Evolutionary conservation across 345 rosid genomes (phyloP).

Genomic region (Hibiscus syriacus): DNA sequence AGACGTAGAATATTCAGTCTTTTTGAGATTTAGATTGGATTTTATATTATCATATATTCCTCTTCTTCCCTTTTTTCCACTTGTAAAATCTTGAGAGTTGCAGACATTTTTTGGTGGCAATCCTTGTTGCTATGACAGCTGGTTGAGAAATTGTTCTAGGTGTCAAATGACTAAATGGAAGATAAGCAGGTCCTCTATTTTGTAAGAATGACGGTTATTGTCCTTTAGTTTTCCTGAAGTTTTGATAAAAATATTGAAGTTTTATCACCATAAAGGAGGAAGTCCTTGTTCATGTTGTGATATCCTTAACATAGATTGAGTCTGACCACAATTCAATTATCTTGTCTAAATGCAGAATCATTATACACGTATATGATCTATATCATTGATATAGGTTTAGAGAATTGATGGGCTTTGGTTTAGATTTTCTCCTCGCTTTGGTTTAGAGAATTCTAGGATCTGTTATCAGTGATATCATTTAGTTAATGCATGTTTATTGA

Average conservation of each 20-base stretch:
- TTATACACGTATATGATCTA: no score
- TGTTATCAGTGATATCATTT: conserved; percentile 3
- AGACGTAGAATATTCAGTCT: conserved; percentile 1
- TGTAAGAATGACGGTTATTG: no score
- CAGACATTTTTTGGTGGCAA: conserved; percentile 20
- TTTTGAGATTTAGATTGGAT: conserved; percentile 9
- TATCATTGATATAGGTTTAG: not conserved
- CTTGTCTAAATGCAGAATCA: not conserved
- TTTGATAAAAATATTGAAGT: no score
- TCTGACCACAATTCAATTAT: not conserved
- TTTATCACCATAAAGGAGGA: no score
- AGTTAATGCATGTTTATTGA: not conserved
- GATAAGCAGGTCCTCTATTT: conserved; percentile 15
- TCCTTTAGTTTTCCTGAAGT: no score
- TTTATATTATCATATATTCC: no score
- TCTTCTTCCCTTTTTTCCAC: conserved; percentile 14
- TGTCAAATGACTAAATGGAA: conserved; percentile 12
- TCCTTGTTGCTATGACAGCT: conserved; percentile 11
- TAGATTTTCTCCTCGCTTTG: no score
- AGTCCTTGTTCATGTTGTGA: no score
- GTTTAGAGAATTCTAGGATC: no score
- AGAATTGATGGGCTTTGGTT: no score
- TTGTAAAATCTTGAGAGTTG: conserved; percentile 21
- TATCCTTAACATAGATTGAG: not conserved
- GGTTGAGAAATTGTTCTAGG: conserved; percentile 13